These are phyloP conservation scores for Mycena indigotica DNA, from an alignment of 768 basidiomycete species.

Conservation along the genomic window DNA sequence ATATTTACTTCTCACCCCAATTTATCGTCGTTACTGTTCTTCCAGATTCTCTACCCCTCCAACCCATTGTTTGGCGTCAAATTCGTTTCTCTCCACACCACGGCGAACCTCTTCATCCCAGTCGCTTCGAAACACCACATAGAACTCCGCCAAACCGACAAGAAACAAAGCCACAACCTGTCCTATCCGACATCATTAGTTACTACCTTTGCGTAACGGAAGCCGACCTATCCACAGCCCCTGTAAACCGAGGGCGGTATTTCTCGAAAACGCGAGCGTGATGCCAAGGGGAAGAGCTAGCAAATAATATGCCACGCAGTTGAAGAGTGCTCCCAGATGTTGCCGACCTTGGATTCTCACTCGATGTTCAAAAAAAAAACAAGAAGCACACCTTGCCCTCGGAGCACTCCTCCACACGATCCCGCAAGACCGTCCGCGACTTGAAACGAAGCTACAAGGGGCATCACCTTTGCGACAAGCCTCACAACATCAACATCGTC, in stretches of 20 bases:
- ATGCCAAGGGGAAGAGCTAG: constrained; percentile 80
- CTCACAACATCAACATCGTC: constrained; percentile 59
- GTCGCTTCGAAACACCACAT: constrained; percentile 59
- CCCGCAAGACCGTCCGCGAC: constrained; percentile 77
- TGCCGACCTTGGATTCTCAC: constrained; percentile 52
- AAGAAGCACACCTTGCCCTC: constrained; percentile 64
- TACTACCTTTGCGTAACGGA: constrained; percentile 27
- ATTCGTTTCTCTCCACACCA: constrained; percentile 51
- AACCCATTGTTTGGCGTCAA: constrained; percentile 41
- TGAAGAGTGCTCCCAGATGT: constrained; percentile 74
- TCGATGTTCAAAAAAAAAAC: not conserved
- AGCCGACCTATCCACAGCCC: constrained; percentile 81
- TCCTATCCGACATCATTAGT: constrained; percentile 38
- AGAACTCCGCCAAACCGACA: constrained; percentile 71
- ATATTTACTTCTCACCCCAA: constrained; percentile 5
- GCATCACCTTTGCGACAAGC: constrained; percentile 68
- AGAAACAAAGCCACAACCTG: constrained; percentile 74
- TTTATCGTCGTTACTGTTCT: too few relatives aligned
- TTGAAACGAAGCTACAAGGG: constrained; percentile 76
- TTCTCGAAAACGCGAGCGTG: constrained; percentile 62
- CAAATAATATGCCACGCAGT: constrained; percentile 75
- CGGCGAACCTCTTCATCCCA: constrained; percentile 65
- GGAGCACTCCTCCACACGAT: constrained; percentile 70
- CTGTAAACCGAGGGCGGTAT: constrained; percentile 48
- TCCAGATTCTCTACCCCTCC: too few relatives aligned